Evolutionary conservation across 176 grass and related monocot genomes (phyloP), one percentile per base, ranked within the genome.

Genomic region (Ensete ventricosum): DNA sequence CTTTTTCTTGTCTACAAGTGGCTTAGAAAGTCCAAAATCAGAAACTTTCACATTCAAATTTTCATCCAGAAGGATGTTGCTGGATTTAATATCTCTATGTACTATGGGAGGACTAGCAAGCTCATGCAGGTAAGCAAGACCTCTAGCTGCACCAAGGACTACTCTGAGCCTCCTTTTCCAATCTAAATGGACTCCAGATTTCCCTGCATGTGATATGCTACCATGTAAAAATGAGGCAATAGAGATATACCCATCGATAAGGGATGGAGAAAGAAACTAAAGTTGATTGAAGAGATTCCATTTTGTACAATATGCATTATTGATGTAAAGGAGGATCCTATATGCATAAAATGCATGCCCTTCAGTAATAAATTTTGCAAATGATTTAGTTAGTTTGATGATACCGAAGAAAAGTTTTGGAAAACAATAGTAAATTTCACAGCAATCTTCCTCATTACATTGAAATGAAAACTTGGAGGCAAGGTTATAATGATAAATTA

Each of bases 51-150:
- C 89, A 65, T 92, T 92, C 62, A 96, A 81, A 14, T 86, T 79
- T 29, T 96, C 89, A 24, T 96, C 89, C 12, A 96, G 85, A 17
- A 96, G 89, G 1, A 92, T 79, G 50, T 96, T 96, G 82, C 92
- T 96, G 1, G 92, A 89, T 26, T 96, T 96, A 67, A 96, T 96
- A 69, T 92, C 92, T 16, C 92, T 88, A 80, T 96, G 92, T 7
- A 96, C 78, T 73, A 96, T 92, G 0, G 92, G 87, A 59, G 92
- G 92, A 55, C 89, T 86, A 11, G 89, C 92, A 23, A 96, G 86
- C 80, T 96, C 92, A 64, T 96, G 92, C 9, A 92, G 79, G 80
- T 96, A 96, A 21, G 89, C 80, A 34, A 96, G 75, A 55, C 92
- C 92, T 75, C 82, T 89, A 12, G 92, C 92, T 9, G 87, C 68